Evolutionary conservation across 2,329 filamentous ascomycete species (phyloP).

Genomic region (Trichoderma cornu-damae): DNA sequence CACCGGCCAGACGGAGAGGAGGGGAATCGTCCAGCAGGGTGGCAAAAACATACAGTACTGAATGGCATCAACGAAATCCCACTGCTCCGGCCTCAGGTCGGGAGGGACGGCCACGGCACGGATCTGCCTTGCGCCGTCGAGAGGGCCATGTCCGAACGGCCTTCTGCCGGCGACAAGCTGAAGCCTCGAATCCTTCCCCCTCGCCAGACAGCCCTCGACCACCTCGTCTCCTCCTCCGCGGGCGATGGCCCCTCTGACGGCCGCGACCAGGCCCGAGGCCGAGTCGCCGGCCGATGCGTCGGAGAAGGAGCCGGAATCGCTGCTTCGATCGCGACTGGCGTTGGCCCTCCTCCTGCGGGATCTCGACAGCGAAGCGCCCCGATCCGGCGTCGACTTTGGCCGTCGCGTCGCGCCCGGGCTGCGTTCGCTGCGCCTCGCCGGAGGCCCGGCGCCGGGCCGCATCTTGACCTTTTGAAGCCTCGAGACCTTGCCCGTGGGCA

Average conservation of each 20-base stretch:
- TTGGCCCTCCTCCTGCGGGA: not conserved
- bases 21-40: not conserved
- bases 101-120: conserved; percentile 5
- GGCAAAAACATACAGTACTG: conserved; percentile 10
- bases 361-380: not conserved
- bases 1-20: not conserved
- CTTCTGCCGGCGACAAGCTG: not conserved
- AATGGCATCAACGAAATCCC: conserved; percentile 14
- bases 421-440: not conserved
- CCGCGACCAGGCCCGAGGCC: not conserved
- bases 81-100: conserved; percentile 11
- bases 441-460: not conserved
- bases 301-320: conserved; percentile 7
- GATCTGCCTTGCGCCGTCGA: not conserved
- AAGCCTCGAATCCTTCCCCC: not conserved
- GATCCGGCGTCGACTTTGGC: not conserved
- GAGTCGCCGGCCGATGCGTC: conserved; percentile 3
- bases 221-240: not conserved
- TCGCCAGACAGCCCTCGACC: not conserved
- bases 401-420: not conserved
- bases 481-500: conserved; percentile 34
- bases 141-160: not conserved
- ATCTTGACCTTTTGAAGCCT: conserved; percentile 8
- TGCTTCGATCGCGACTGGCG: not conserved
- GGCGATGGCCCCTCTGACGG: not conserved